Percentiles rank a stretch among this genome's conserved stretches.
Conservation (phyloP, 2,329 filamentous ascomycete genomes). For the Aspergillus chevalieri region DNA sequence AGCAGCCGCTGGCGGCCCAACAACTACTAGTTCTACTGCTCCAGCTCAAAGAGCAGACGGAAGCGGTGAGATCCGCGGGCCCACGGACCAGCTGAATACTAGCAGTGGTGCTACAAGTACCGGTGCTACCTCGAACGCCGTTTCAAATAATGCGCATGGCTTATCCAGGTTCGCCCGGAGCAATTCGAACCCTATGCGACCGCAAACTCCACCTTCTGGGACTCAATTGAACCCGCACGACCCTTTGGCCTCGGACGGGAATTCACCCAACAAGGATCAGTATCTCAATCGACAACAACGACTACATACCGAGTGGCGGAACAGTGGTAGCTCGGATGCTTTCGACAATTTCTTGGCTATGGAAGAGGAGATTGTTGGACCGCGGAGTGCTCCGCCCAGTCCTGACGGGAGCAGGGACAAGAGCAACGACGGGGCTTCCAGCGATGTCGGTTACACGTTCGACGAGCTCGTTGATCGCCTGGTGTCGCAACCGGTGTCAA, state of each 20-base stretch:
- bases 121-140: slow-evolving; percentile 29
- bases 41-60: slow-evolving; percentile 31
- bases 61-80: slow-evolving; percentile 26
- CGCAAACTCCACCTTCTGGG: slow-evolving; percentile 39
- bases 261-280: slow-evolving; percentile 24
- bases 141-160: slow-evolving; percentile 19
- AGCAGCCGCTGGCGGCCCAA: slow-evolving; percentile 44
- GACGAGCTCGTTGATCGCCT: slow-evolving; percentile 82
- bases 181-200: slow-evolving; percentile 45
- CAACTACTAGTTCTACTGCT: slow-evolving; percentile 23
- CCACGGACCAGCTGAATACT: slow-evolving; percentile 23
- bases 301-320: slow-evolving; percentile 32
- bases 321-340: slow-evolving; percentile 36
- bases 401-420: slow-evolving; percentile 27
- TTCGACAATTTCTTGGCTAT: slow-evolving; percentile 39
- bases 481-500: slow-evolving; percentile 72
- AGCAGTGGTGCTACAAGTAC: slow-evolving; percentile 9
- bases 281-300: slow-evolving; percentile 27
- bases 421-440: slow-evolving; percentile 25
- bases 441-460: slow-evolving; percentile 37
- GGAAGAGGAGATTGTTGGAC: slow-evolving; percentile 36
- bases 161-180: slow-evolving; percentile 45
- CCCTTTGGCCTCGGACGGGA: slow-evolving; percentile 23
- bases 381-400: slow-evolving; percentile 20
- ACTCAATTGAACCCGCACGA: slow-evolving; percentile 28